Percentiles rank a stretch among this genome's conserved stretches.
Conservation (phyloP, 345 rosid genomes). For the Tarenaya hassleriana region DNA sequence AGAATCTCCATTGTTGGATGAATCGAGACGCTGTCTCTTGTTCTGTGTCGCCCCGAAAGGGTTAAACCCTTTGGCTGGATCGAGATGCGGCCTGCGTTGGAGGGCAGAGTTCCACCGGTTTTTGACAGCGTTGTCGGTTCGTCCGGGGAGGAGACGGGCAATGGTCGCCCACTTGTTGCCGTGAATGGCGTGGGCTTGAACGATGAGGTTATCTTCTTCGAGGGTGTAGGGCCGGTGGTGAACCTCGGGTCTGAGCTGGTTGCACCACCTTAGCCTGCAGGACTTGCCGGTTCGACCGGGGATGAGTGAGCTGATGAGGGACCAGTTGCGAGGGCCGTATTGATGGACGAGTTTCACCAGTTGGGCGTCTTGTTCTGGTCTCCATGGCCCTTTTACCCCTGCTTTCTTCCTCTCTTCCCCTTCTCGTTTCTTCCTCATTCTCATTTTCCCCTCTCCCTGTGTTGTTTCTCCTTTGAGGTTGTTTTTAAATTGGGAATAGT, state of each 20-base stretch:
- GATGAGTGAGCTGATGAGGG: conserved; percentile 47
- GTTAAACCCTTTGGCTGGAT: too few species aligned
- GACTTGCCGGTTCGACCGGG: conserved; percentile 70
- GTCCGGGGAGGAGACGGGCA: conserved; percentile 53
- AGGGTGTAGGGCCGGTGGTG: conserved; percentile 64
- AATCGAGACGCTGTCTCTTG: too few species aligned
- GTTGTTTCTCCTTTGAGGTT: too few species aligned
- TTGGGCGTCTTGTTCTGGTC: conserved; percentile 50
- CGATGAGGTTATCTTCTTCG: conserved; percentile 43
- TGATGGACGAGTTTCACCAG: conserved; percentile 41
- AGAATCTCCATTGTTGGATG: too few species aligned
- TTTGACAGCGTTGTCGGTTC: conserved; percentile 62
- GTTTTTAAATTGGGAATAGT: too few species aligned
- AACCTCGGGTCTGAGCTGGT: conserved; percentile 58
- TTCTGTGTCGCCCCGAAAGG: too few species aligned
- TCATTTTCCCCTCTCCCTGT: too few species aligned
- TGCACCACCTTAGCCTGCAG: conserved; percentile 64
- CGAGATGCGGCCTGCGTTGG: conserved; percentile 21
- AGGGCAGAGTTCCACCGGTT: conserved; percentile 70
- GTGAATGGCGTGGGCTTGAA: conserved; percentile 44
- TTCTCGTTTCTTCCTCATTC: too few species aligned
- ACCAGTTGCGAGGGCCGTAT: conserved; percentile 68
- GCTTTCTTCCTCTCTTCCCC: too few species aligned
- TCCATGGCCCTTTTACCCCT: conserved; percentile 55
- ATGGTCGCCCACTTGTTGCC: conserved; percentile 73